Evolutionary conservation across 2,329 filamentous ascomycete genomes (phyloP).

Genomic region (Ophiocordyceps camponoti-floridani): DNA sequence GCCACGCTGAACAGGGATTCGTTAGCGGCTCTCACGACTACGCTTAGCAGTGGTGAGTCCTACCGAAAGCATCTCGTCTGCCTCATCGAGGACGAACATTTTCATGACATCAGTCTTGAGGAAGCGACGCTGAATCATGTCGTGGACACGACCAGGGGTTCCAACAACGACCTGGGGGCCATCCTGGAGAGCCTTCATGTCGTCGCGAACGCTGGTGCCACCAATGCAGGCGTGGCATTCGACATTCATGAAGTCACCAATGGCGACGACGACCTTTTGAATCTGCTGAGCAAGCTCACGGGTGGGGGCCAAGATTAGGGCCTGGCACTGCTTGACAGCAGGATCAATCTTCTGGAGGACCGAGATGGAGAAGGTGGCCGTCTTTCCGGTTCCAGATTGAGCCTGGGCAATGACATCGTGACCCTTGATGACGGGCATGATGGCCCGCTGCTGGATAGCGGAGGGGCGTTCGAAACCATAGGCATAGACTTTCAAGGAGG

Average conservation of each 20-base stretch:
- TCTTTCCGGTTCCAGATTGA: constrained; percentile 94
- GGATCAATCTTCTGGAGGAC: constrained; percentile 94
- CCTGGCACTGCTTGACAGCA: constrained; percentile 80
- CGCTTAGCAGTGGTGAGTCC: constrained; percentile 9
- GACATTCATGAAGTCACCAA: constrained; percentile 99
- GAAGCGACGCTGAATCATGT: constrained; percentile 42
- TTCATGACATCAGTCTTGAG: constrained; percentile 43
- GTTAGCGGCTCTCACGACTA: no score
- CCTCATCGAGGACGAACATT: constrained; percentile 45
- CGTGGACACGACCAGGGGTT: constrained; percentile 78
- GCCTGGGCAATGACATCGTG: constrained; percentile 97
- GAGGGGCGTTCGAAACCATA: constrained; percentile 99
- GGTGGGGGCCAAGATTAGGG: constrained; percentile 86
- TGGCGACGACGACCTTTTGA: constrained; percentile 95
- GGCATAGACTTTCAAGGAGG: constrained; percentile 53
- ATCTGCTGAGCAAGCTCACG: constrained; percentile 96
- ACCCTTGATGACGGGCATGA: constrained; percentile 41
- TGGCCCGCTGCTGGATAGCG: constrained; percentile 98
- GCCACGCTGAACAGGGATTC: constrained; percentile 57
- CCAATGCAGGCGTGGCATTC: constrained; percentile 98
- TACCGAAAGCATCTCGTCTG: constrained; percentile 52
- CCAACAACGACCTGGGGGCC: constrained; percentile 96
- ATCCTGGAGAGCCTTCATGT: constrained; percentile 93
- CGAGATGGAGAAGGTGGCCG: constrained; percentile 88
- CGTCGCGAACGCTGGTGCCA: constrained; percentile 92